Conservation (phyloP, 2,329 filamentous ascomycete genomes). For the Cadophora malorum region DNA sequence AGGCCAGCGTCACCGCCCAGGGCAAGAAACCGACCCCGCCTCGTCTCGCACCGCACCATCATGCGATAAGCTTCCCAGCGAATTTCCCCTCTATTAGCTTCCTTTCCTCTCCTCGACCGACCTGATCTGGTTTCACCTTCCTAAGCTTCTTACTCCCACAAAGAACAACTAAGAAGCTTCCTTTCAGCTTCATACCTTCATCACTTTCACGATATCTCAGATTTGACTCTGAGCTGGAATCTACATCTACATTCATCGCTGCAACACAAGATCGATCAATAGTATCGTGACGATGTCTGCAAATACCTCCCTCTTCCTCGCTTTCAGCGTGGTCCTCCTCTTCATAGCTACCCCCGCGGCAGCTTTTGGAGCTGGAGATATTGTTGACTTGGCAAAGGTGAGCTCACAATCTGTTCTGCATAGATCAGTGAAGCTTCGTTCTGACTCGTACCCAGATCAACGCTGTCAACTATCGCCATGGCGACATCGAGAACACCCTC, state of each 20-base stretch:
- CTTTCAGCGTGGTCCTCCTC: constrained; percentile 22
- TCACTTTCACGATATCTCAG: neutral
- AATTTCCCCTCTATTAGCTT: neutral
- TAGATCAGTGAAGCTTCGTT: too few species aligned
- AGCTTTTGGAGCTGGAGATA: constrained; percentile 28
- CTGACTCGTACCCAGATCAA: too few species aligned
- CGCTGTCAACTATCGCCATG: constrained; percentile 65
- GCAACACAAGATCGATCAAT: constrained; percentile 19
- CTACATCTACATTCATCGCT: neutral
- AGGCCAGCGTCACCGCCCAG: constrained; percentile 17
- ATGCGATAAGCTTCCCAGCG: neutral
- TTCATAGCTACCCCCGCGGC: constrained; percentile 27
- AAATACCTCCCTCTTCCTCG: constrained; percentile 24
- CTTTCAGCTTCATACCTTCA: neutral
- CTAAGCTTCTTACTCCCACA: too few species aligned
- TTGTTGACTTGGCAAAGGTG: constrained; percentile 25
- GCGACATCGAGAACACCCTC: constrained; percentile 88
- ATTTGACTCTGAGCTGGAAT: constrained; percentile 5
- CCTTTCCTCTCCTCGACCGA: neutral
- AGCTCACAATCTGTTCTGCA: neutral
- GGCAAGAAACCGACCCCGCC: constrained; percentile 15
- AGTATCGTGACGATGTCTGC: constrained; percentile 22
- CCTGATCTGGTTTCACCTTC: neutral
- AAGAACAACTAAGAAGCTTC: neutral
- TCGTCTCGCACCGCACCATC: neutral